These are phyloP conservation scores for Cercis canadensis DNA, from an alignment of 306 rosid species.

Conservation along the genomic window DNA sequence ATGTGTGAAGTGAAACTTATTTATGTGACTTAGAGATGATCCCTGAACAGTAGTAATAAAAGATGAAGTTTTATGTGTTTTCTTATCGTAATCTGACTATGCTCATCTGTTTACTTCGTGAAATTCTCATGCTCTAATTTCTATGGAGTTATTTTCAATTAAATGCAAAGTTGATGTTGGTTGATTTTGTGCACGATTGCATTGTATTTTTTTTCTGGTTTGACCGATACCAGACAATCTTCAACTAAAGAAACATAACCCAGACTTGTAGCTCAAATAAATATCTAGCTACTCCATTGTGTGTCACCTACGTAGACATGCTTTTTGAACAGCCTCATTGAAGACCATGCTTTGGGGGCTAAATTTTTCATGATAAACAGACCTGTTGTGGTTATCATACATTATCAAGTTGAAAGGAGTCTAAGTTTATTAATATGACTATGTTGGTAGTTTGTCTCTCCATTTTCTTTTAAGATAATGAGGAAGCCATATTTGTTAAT, in stretches of 20 bases:
- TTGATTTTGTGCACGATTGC: background rate
- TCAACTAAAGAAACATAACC: conserved; percentile 4
- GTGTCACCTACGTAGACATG: conserved; percentile 10
- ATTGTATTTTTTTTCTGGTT: background rate
- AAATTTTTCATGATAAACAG: background rate
- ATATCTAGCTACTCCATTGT: background rate
- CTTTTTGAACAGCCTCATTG: background rate
- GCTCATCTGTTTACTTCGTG: too few species aligned
- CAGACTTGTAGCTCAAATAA: background rate
- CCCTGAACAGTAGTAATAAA: background rate
- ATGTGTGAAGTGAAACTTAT: background rate
- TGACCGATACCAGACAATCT: background rate
- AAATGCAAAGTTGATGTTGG: background rate
- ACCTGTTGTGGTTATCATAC: background rate
- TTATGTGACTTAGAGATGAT: background rate
- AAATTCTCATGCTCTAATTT: too few species aligned
- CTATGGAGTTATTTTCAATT: too few species aligned
- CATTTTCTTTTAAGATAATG: conserved; percentile 11
- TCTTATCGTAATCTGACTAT: too few species aligned
- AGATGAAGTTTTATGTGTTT: background rate
- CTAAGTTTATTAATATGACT: conserved; percentile 6
- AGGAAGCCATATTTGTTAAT: background rate
- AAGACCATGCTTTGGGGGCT: background rate
- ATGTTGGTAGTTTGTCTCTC: background rate
- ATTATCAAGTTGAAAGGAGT: conserved; percentile 1